Evolutionary conservation across 2,329 filamentous ascomycete genomes (phyloP).

Genomic region (Ramularia endophylla): DNA sequence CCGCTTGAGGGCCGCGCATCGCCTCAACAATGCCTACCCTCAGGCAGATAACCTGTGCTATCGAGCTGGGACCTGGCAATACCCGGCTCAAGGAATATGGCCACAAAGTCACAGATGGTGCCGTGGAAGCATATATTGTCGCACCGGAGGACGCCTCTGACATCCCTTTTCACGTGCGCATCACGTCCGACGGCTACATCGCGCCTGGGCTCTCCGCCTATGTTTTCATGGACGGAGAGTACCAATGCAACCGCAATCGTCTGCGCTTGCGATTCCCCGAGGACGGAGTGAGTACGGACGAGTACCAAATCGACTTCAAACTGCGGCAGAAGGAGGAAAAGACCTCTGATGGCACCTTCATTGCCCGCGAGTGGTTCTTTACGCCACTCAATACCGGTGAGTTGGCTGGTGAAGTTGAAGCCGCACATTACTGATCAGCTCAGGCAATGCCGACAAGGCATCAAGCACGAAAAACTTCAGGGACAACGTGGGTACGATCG

Average conservation of each 20-base stretch:
- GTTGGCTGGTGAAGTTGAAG: slow-evolving; percentile 6
- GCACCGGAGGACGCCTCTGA: slow-evolving; percentile 40
- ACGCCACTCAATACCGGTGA: slow-evolving; percentile 44
- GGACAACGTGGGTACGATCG: slow-evolving; percentile 42
- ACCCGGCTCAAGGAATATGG: slow-evolving; percentile 45
- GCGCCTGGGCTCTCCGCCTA: slow-evolving; percentile 49
- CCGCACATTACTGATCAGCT: slow-evolving; percentile 11
- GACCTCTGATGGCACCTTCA: slow-evolving; percentile 39
- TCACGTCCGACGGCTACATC: slow-evolving; percentile 47
- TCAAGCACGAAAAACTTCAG: slow-evolving; percentile 29
- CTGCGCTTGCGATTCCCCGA: slow-evolving; percentile 35
- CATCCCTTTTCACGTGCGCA: slow-evolving; percentile 44
- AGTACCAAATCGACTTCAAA: slow-evolving; percentile 42
- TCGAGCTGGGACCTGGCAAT: slow-evolving; percentile 44
- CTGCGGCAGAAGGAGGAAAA: slow-evolving; percentile 51
- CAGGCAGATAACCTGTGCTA: slow-evolving; percentile 47
- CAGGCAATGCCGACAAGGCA: slow-evolving; percentile 35
- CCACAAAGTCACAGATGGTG: slow-evolving; percentile 46
- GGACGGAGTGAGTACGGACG: slow-evolving; percentile 21
- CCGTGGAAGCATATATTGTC: slow-evolving; percentile 47
- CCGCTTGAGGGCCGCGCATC: neutral
- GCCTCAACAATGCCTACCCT: slow-evolving; percentile 46
- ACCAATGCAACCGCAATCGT: slow-evolving; percentile 53
- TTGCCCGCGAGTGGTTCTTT: slow-evolving; percentile 50
- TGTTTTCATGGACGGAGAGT: slow-evolving; percentile 53